Conservation (phyloP, 805 yeast species). For the Pichia deserticola region DNA sequence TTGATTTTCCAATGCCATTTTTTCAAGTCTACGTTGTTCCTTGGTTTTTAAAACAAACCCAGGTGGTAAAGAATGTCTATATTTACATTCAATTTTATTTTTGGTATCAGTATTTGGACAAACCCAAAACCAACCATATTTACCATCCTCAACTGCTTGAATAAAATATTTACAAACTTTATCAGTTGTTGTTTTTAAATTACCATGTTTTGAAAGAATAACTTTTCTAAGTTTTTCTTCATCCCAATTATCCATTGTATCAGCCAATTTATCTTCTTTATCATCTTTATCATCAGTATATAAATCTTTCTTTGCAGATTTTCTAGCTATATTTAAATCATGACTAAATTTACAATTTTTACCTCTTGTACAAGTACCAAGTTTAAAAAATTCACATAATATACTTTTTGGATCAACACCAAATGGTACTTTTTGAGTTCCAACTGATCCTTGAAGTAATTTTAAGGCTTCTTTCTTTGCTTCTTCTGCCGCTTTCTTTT, state of each 20-base stretch:
- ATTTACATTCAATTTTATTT: slow-evolving; percentile 59
- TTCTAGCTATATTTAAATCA: slow-evolving; percentile 78
- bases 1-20: slow-evolving; percentile 71
- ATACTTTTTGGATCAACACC: slow-evolving; percentile 97
- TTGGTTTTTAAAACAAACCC: slow-evolving; percentile 96
- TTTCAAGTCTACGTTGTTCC: slow-evolving; percentile 88
- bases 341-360: slow-evolving; percentile 89
- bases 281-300: slow-evolving; percentile 78
- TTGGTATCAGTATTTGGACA: slow-evolving; percentile 89
- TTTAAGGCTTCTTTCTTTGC: slow-evolving; percentile 85
- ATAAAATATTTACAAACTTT: slow-evolving; percentile 90
- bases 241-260: slow-evolving; percentile 96
- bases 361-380: slow-evolving; percentile 77
- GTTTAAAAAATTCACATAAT: slow-evolving; percentile 81
- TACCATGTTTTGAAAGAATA: slow-evolving; percentile 87
- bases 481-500: slow-evolving; percentile 83
- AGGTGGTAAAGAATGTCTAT: slow-evolving; percentile 91
- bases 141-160: slow-evolving; percentile 94
- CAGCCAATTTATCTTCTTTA: slow-evolving; percentile 50
- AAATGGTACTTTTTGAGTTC: slow-evolving; percentile 80
- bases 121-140: slow-evolving; percentile 98
- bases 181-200: slow-evolving; percentile 88
- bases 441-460: slow-evolving; percentile 57
- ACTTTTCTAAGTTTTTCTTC: slow-evolving; percentile 88
- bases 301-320: slow-evolving; percentile 82